A percentile compares a stretch with the other conserved stretches of the same genome.
phyloP scores from a whole-genome alignment of 345 rosid genomes.

The Eutrema japonicum region DNA sequence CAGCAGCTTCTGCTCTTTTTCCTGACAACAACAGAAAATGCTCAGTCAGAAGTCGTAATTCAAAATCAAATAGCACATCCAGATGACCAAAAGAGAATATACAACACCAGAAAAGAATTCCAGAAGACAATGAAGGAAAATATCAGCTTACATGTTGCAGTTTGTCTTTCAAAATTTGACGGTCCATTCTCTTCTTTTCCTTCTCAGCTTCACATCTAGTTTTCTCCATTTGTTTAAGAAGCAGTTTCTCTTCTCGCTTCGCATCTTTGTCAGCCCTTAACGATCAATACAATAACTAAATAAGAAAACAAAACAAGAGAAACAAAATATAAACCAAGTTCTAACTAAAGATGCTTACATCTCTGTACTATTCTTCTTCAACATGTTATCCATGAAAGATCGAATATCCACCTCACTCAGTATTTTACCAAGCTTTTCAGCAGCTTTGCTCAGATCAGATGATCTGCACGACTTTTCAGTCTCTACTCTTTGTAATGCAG shows the following conservation, averaged over 20 bases:
- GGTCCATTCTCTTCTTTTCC: conserved; percentile 76
- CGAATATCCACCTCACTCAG: conserved; percentile 68
- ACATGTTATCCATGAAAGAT: conserved; percentile 53
- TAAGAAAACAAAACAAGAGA: neutral
- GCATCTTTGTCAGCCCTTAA: conserved; percentile 67
- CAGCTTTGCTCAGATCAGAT: conserved; percentile 52
- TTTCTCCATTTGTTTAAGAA: conserved; percentile 73
- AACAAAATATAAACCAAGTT: conserved; percentile 2
- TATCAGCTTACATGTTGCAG: conserved; percentile 55
- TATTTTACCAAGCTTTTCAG: conserved; percentile 65
- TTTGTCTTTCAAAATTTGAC: conserved; percentile 66
- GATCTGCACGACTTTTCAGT: conserved; percentile 40
- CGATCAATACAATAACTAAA: neutral
- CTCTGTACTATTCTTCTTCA: conserved; percentile 57
- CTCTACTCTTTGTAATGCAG: conserved; percentile 54
- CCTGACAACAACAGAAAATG: conserved; percentile 48
- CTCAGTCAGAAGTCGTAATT: neutral
- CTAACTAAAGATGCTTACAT: conserved; percentile 53
- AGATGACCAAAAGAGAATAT: neutral
- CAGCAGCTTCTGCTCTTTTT: conserved; percentile 66
- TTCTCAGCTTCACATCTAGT: conserved; percentile 68
- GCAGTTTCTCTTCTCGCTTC: conserved; percentile 60
- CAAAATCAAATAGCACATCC: conserved; percentile 3
- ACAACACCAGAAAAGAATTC: neutral
- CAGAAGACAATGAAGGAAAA: neutral